These are phyloP conservation scores for Przewalskia tangutica DNA, from an alignment of 257 asterid genomes.

Conservation along the genomic window DNA sequence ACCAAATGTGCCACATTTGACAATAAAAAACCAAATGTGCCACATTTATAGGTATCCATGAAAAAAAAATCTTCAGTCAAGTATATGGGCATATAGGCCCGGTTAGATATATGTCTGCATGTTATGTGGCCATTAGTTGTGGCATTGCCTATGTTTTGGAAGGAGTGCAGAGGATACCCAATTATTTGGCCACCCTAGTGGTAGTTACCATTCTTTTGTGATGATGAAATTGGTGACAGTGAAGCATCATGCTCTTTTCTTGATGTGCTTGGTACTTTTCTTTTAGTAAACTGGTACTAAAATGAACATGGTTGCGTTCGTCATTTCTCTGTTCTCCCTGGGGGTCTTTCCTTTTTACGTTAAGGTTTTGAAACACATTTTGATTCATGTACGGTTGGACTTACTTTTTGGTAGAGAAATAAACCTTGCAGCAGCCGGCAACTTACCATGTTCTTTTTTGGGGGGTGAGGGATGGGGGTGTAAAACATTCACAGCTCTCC, in stretches of 20 bases:
- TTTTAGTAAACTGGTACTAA: background rate
- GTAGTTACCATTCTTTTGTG: background rate
- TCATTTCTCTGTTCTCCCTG: background rate
- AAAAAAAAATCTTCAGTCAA: background rate
- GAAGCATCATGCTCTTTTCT: background rate
- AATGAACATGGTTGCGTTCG: background rate
- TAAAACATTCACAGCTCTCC: background rate
- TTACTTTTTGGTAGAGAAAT: background rate
- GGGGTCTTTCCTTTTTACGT: background rate
- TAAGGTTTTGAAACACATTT: background rate
- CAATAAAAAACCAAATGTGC: background rate
- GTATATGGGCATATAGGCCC: background rate
- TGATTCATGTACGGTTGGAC: background rate
- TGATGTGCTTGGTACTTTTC: background rate
- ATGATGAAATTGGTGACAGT: background rate
- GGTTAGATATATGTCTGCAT: background rate
- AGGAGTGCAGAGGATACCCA: background rate
- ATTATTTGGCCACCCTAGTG: background rate
- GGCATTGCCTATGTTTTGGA: background rate
- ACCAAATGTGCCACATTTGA: background rate
- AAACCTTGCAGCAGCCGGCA: background rate
- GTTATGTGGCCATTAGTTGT: background rate
- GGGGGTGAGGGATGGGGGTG: background rate
- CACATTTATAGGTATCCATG: background rate
- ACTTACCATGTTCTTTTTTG: background rate